Evolutionary conservation across 305 asterid species (phyloP), one percentile per base, ranked within the genome.

Genomic region (Andrographis paniculata): DNA sequence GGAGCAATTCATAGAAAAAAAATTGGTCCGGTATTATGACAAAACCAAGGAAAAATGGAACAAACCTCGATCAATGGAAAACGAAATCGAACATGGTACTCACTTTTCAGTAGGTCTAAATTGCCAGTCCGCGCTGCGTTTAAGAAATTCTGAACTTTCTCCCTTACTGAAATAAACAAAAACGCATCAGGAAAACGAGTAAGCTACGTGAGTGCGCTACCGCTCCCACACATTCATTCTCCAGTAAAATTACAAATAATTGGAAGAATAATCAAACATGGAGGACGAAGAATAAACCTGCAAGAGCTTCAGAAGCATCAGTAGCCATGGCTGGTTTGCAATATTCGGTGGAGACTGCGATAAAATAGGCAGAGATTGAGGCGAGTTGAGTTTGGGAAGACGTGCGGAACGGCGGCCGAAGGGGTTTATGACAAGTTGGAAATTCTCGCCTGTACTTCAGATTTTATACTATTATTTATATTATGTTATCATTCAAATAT

Each of bases 221-320:
- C n/a, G n/a, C n/a, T n/a, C n/a, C n/a, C n/a, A n/a, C n/a, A n/a
- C n/a, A n/a, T n/a, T n/a, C n/a, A n/a, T 24, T 24, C 30, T 24
- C 30, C 6, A 24, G 8, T 24, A 24, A 4, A 24, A 4, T 24
- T 4, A 3, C 8, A 24, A 24, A 24, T 3, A 21, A 44, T 53
- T 37, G 24, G 31, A n/a, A 11, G 15, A 21, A 15, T 11, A 20
- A 36, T 10, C 18, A 37, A 38, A 33, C 38, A 9, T 11, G 13
- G 20, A 9, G 5, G 17, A 27, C 11, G 36, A 38, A 42, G 16
- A 10, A 38, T 42, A 53, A 52, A 84, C 98, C 98, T 74, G 95
- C 96, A 15, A 85, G 93, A 65, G 96, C 98, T 55, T 69, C 82
- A 43, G 93, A 63, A 59, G 94, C 94, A 68, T 84, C 88, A 36